Evolutionary conservation across 1,284 basidiomycete species (phyloP).

Genomic region (Lentinula novae-zelandiae): DNA sequence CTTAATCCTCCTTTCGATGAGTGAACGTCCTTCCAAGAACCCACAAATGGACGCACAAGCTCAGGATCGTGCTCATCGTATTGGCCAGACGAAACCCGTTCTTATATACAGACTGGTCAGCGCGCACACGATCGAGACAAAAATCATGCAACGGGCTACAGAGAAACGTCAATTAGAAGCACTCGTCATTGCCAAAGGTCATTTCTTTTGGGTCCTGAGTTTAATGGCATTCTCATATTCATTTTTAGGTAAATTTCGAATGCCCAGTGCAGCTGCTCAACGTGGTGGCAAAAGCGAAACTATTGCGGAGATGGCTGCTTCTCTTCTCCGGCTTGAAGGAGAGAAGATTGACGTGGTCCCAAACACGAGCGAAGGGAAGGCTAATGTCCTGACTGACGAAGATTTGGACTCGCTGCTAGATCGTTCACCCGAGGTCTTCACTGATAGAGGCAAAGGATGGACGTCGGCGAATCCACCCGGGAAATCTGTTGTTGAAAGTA

Average conservation of each 20-base stretch:
- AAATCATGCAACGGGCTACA: slow-evolving; percentile 85
- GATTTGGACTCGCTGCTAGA: slow-evolving; percentile 83
- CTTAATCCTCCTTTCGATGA: background rate
- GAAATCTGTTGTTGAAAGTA: slow-evolving; percentile 24
- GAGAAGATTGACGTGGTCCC: slow-evolving; percentile 89
- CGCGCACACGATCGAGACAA: slow-evolving; percentile 87
- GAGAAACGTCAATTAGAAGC: slow-evolving; percentile 92
- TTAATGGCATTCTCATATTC: slow-evolving; percentile 3
- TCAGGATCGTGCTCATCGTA: slow-evolving; percentile 93
- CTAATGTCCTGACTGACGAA: slow-evolving; percentile 74
- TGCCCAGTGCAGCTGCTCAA: slow-evolving; percentile 48
- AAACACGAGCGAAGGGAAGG: slow-evolving; percentile 62
- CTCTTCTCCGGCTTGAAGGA: slow-evolving; percentile 77
- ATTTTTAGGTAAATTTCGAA: slow-evolving; percentile 72
- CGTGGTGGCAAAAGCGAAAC: slow-evolving; percentile 49
- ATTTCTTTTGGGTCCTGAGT: slow-evolving; percentile 13
- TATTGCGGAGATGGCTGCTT: slow-evolving; percentile 80
- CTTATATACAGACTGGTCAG: slow-evolving; percentile 87
- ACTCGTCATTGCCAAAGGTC: slow-evolving; percentile 90
- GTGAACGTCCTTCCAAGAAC: slow-evolving; percentile 48
- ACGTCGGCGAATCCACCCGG: slow-evolving; percentile 33
- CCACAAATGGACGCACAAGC: slow-evolving; percentile 97
- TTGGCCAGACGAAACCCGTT: slow-evolving; percentile 89
- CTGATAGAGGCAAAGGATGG: slow-evolving; percentile 79
- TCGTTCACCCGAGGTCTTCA: slow-evolving; percentile 76